These are phyloP conservation scores for Musa acuminata DNA, from an alignment of 176 grass and related monocot species.

Conservation along the genomic window DNA sequence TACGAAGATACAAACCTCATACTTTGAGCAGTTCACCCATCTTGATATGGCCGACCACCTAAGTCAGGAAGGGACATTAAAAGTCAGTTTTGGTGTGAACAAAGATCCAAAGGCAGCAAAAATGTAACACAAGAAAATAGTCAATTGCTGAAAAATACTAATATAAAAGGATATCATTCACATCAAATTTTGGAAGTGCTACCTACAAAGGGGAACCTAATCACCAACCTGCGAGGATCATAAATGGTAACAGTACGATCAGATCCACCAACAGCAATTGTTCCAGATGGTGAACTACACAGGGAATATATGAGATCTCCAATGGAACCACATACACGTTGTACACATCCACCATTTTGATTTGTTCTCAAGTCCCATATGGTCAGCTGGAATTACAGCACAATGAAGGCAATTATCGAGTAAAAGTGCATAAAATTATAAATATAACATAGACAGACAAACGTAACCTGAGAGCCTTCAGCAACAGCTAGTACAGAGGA, in stretches of 20 bases:
- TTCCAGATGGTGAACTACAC: constrained; percentile 49
- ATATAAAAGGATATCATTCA: not conserved
- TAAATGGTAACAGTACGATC: constrained; percentile 65
- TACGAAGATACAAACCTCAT: constrained; percentile 51
- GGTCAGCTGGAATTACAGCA: constrained; percentile 46
- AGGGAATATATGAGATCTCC: constrained; percentile 61
- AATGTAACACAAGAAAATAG: not conserved
- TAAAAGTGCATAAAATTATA: not conserved
- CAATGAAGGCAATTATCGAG: constrained; percentile 4
- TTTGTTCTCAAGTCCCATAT: constrained; percentile 86
- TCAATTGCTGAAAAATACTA: not conserved
- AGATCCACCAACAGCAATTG: constrained; percentile 63
- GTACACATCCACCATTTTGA: constrained; percentile 77
- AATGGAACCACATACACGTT: constrained; percentile 50
- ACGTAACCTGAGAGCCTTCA: constrained; percentile 86
- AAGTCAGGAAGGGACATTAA: constrained; percentile 1
- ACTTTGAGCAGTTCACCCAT: constrained; percentile 95
- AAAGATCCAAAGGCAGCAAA: not conserved
- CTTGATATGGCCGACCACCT: constrained; percentile 83
- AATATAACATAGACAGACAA: constrained; percentile 13
- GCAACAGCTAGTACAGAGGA: constrained; percentile 57
- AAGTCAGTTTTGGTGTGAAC: too few relatives aligned
- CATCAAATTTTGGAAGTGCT: not conserved
- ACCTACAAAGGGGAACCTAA: not conserved
- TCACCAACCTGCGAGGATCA: constrained; percentile 69